phyloP scores from a whole-genome alignment of 1,284 basidiomycete genomes.

The Ceratobasidium sp. region DNA sequence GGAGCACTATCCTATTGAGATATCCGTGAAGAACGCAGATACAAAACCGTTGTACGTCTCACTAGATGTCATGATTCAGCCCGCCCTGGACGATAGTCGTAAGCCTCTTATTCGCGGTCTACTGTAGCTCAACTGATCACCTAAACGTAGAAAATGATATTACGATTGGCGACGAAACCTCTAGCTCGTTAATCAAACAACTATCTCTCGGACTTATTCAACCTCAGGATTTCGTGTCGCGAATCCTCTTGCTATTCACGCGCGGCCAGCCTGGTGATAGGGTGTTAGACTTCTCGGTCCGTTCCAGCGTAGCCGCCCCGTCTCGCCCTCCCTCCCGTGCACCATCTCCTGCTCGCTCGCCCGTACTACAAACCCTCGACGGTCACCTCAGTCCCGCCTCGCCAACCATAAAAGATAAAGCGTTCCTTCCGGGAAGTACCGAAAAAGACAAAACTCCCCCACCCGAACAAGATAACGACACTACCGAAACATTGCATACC shows the following conservation, averaged over 20 bases:
- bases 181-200: conserved; percentile 79
- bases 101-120: conserved; percentile 53
- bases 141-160: conserved; percentile 71
- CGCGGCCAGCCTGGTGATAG: conserved; percentile 75
- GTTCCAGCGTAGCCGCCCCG: conserved; percentile 63
- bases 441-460: conserved; percentile 47
- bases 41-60: conserved; percentile 74
- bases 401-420: conserved; percentile 23
- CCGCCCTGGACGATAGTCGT: conserved; percentile 84
- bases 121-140: neutral
- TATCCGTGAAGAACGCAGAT: conserved; percentile 79
- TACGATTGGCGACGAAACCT: conserved; percentile 70
- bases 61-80: conserved; percentile 82
- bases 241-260: conserved; percentile 72
- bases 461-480: conserved; percentile 58
- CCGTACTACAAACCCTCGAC: conserved; percentile 34
- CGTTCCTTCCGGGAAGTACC: conserved; percentile 46
- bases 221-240: conserved; percentile 69
- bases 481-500: conserved; percentile 74
- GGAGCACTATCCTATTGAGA: conserved; percentile 78
- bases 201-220: conserved; percentile 72
- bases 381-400: conserved; percentile 25
- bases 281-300: conserved; percentile 80
- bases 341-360: conserved; percentile 47
- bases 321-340: conserved; percentile 25